Percentiles rank a stretch among this genome's conserved stretches.
phyloP scores from a whole-genome alignment of 2,329 filamentous ascomycete genomes.

The Penicillium sumatraense region DNA sequence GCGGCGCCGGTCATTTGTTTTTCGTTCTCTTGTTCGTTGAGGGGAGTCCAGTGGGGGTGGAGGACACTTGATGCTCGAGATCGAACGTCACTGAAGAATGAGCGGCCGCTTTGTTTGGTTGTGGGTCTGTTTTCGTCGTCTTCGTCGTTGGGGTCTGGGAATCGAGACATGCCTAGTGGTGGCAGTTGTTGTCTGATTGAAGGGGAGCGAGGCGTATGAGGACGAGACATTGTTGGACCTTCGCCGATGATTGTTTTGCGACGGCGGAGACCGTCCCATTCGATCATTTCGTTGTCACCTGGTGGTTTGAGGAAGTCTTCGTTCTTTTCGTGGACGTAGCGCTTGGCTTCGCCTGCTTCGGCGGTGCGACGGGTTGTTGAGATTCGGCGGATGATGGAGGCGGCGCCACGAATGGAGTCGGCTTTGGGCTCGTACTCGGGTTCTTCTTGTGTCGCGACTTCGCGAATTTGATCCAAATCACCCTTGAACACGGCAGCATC shows the following conservation, averaged over 20 bases:
- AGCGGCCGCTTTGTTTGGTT: conserved; percentile 36
- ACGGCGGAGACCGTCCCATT: conserved; percentile 90
- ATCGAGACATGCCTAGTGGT: conserved; percentile 84
- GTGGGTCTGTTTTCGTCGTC: conserved; percentile 45
- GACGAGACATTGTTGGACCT: conserved; percentile 45
- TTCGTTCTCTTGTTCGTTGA: conserved; percentile 35
- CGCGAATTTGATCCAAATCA: conserved; percentile 92
- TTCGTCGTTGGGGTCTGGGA: conserved; percentile 70
- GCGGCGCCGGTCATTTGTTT: conserved; percentile 44
- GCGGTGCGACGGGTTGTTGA: conserved; percentile 76
- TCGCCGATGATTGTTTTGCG: conserved; percentile 63
- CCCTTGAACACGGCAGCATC: conserved; percentile 90
- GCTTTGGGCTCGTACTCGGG: conserved; percentile 96
- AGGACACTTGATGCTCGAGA: conserved; percentile 44
- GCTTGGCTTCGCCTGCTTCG: conserved; percentile 77
- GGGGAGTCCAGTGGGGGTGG: conserved; percentile 40
- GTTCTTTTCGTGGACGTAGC: conserved; percentile 77
- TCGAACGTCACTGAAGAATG: conserved; percentile 45
- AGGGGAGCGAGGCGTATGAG: conserved; percentile 43
- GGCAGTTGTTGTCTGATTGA: conserved; percentile 64
- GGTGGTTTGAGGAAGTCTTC: conserved; percentile 74
- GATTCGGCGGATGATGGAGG: conserved; percentile 82
- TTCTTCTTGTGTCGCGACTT: conserved; percentile 92
- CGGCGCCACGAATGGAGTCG: conserved; percentile 89
- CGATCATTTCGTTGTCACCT: conserved; percentile 76